These are phyloP conservation scores for Alloteropsis angusta DNA, from an alignment of 202 grass and related monocot genomes.

Conservation along the genomic window DNA sequence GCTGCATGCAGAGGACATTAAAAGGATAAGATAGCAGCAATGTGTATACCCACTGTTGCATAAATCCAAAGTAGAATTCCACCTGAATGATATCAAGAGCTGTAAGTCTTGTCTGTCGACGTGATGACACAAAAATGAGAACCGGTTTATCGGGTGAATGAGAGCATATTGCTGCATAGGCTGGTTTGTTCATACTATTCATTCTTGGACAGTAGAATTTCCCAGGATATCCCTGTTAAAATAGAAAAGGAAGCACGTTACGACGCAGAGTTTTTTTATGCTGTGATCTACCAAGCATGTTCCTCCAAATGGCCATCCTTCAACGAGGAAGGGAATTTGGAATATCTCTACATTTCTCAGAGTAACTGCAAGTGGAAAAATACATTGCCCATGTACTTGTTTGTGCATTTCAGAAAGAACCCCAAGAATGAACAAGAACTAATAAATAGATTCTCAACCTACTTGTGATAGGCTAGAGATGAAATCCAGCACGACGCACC, in stretches of 20 bases:
- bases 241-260: conserved; percentile 17
- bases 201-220: conserved; percentile 99
- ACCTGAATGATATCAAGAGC: conserved; percentile 99
- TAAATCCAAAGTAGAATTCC: conserved; percentile 25
- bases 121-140: conserved; percentile 98
- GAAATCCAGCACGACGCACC: not conserved
- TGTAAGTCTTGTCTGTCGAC: conserved; percentile 93
- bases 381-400: not conserved
- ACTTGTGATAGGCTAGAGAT: not conserved
- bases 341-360: not conserved
- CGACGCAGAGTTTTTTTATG: not conserved
- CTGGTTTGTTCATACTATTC: conserved; percentile 99
- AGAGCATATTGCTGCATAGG: conserved; percentile 93
- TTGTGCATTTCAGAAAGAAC: not conserved
- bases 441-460: not conserved
- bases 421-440: not conserved
- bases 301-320: not conserved
- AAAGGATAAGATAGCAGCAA: conserved; percentile 18
- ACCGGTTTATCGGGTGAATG: conserved; percentile 93
- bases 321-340: not conserved
- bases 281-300: conserved; percentile 20
- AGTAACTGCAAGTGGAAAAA: not conserved
- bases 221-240: conserved; percentile 86
- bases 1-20: conserved; percentile 42
- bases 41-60: conserved; percentile 5